Evolutionary conservation across 768 basidiomycete species (phyloP).

Genomic region (Agaricus subrufescens): DNA sequence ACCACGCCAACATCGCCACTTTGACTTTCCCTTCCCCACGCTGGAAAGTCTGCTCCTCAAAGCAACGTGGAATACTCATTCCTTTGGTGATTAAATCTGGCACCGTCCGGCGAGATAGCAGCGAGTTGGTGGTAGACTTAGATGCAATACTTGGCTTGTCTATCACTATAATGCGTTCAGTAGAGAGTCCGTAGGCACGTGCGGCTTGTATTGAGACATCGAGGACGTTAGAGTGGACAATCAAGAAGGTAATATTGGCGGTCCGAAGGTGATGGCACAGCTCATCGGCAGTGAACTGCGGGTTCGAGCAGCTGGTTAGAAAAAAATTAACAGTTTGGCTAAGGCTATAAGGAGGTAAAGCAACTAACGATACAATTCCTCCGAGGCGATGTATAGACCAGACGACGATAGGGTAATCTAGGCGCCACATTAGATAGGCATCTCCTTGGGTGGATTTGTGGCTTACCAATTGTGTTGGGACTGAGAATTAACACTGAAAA

Average conservation of each 20-base stretch:
- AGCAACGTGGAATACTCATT: conserved; percentile 19
- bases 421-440: not conserved
- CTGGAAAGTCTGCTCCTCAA: conserved; percentile 36
- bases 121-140: not conserved
- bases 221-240: conserved; percentile 42
- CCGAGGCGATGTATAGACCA: conserved; percentile 52
- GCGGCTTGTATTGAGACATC: conserved; percentile 41
- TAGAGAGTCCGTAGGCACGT: conserved; percentile 27
- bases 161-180: conserved; percentile 44
- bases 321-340: not conserved
- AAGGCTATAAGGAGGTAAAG: not conserved
- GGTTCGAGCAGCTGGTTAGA: conserved; percentile 45
- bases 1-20: conserved; percentile 59
- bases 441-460: not conserved
- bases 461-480: conserved; percentile 48
- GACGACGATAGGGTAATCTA: conserved; percentile 40
- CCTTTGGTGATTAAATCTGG: conserved; percentile 23
- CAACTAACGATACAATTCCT: conserved; percentile 43
- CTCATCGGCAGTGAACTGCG: conserved; percentile 47
- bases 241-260: conserved; percentile 36
- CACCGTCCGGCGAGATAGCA: conserved; percentile 15
- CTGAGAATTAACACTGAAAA: conserved; percentile 45
- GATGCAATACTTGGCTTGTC: conserved; percentile 16
- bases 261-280: conserved; percentile 45
- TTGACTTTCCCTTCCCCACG: conserved; percentile 55